Percentiles rank a stretch among this genome's conserved stretches.
These are phyloP conservation scores for Amanita exitialis DNA, from an alignment of 768 basidiomycete species.

Conservation along the genomic window DNA sequence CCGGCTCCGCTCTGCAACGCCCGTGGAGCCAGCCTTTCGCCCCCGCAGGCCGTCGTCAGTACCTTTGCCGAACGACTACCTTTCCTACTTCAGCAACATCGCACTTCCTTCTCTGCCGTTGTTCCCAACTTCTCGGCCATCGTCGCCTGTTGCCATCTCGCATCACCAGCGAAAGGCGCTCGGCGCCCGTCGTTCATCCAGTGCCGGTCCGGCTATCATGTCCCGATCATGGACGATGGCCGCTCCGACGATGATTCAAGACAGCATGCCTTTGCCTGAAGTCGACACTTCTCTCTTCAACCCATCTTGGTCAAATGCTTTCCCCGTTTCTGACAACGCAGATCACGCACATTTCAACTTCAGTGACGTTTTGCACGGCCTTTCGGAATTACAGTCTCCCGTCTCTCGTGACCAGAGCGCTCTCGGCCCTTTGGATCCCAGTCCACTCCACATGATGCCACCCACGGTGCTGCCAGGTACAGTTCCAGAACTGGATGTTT, in stretches of 20 bases:
- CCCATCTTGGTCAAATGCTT: constrained; percentile 26
- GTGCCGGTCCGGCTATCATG: constrained; percentile 28
- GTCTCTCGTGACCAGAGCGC: constrained; percentile 9
- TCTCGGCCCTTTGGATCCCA: constrained; percentile 12
- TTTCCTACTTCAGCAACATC: constrained; percentile 30
- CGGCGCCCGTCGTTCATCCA: constrained; percentile 40
- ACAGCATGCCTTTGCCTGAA: constrained; percentile 39
- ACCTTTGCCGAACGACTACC: constrained; percentile 36
- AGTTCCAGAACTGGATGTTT: not conserved
- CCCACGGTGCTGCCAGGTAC: not conserved
- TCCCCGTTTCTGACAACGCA: constrained; percentile 10
- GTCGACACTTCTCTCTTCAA: constrained; percentile 39
- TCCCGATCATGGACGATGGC: constrained; percentile 25
- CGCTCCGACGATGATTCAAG: constrained; percentile 23
- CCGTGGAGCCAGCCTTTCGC: constrained; percentile 18
- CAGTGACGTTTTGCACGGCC: constrained; percentile 1
- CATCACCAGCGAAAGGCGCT: constrained; percentile 29
- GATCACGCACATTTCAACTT: not conserved
- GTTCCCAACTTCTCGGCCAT: constrained; percentile 30
- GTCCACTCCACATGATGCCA: constrained; percentile 5
- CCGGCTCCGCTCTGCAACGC: constrained; percentile 14
- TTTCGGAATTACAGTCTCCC: constrained; percentile 3
- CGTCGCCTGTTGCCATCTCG: constrained; percentile 37
- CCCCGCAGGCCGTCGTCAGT: constrained; percentile 55
- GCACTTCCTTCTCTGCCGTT: constrained; percentile 33